Conservation (phyloP, 2,329 filamentous ascomycete species). For the Fusarium sp. region DNA sequence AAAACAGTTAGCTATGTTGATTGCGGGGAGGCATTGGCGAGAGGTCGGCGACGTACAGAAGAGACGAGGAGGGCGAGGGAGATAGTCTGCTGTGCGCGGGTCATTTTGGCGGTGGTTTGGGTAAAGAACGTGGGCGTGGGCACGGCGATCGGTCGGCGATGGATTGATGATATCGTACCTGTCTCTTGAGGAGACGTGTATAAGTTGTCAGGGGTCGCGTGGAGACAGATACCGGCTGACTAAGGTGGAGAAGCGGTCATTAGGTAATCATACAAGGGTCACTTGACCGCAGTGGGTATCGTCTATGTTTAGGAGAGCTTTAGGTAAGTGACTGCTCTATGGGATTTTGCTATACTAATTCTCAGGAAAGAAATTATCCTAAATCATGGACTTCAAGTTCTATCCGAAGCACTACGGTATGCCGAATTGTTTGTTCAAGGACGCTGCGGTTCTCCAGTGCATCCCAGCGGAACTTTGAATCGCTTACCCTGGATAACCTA, state of each 20-base stretch:
- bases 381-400: background rate
- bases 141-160: background rate
- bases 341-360: background rate
- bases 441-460: too few species aligned
- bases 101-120: conserved; percentile 72
- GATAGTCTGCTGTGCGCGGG: conserved; percentile 91
- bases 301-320: too few species aligned
- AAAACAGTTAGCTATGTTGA: conserved; percentile 20
- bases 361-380: background rate
- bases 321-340: too few species aligned
- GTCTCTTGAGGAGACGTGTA: conserved; percentile 48
- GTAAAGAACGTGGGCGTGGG: conserved; percentile 16
- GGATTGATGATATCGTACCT: conserved; percentile 21
- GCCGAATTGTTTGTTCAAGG: too few species aligned
- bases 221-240: conserved; percentile 32
- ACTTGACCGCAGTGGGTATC: background rate
- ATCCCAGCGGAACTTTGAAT: too few species aligned
- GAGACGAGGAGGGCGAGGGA: conserved; percentile 88
- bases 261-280: conserved; percentile 15
- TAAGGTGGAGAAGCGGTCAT: conserved; percentile 7
- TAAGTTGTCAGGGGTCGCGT: conserved; percentile 46
- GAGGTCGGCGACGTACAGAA: conserved; percentile 71
- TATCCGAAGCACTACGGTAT: too few species aligned
- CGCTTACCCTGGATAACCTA: too few species aligned
- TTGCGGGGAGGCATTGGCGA: background rate